Evolutionary conservation across 2,329 filamentous ascomycete genomes (phyloP).

Genomic region (Pezicula rhizophila): DNA sequence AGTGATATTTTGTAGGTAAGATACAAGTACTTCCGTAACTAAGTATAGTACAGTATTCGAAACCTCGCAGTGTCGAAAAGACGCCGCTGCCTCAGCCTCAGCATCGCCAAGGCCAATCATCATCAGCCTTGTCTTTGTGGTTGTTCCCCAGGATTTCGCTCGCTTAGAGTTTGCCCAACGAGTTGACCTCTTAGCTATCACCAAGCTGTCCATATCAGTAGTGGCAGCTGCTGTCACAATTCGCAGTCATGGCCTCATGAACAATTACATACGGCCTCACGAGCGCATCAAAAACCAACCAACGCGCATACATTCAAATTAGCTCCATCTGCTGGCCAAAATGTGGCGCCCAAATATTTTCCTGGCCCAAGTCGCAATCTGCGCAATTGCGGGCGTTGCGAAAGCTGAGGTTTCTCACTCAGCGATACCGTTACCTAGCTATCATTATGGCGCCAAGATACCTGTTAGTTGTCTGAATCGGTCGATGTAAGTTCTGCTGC

Average conservation of each 20-base stretch:
- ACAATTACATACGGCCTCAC: neutral
- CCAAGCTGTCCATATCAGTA: neutral
- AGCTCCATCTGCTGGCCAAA: too few relatives aligned
- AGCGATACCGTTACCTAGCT: constrained; percentile 43
- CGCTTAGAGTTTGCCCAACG: neutral
- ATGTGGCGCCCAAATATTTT: neutral
- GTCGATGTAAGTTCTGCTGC: constrained; percentile 53
- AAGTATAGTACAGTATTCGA: too few relatives aligned
- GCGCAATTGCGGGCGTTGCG: neutral
- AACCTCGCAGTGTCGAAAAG: too few relatives aligned
- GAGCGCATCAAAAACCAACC: too few relatives aligned
- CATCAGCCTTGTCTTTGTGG: neutral
- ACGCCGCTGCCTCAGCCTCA: too few relatives aligned
- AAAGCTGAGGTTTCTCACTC: constrained; percentile 16
- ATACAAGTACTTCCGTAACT: too few relatives aligned
- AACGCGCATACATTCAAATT: too few relatives aligned
- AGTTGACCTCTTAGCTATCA: too few relatives aligned
- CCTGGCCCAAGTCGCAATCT: neutral
- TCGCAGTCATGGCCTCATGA: neutral
- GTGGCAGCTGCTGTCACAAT: neutral
- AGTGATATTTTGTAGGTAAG: too few relatives aligned
- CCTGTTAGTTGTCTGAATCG: constrained; percentile 69
- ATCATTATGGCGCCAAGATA: constrained; percentile 61
- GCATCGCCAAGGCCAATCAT: neutral
- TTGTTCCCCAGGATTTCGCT: neutral